Evolutionary conservation across 257 asterid species (phyloP), one percentile per base, ranked within the genome.

Genomic region (Petunia axillaris): DNA sequence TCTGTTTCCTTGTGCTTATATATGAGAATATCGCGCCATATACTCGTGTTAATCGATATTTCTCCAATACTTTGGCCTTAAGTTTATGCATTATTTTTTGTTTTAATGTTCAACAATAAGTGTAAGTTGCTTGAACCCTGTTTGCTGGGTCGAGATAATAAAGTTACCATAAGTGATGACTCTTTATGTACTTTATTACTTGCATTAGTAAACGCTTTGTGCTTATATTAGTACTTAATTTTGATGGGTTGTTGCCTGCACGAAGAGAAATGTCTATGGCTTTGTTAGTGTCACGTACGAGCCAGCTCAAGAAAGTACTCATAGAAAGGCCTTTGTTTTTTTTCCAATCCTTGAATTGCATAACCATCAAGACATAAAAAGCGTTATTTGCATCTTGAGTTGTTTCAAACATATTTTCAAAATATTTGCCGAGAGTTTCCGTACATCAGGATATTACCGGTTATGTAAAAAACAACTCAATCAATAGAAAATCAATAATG

Each of bases 121-220:
- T 67, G 84, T 71, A 81, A 85, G 77, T 64, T 70, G 81, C 83
- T 68, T 62, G 68, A 83, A 82, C 85, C 74, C 77, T 54, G 44
- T 81, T 79, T 81, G 77, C 80, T 83, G 78, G 76, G 80, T 70
- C 5, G 83, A 48, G 81, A 77, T 60, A 84, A 88, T 78, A 85
- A 86, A 83, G 16, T n/a, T 5, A 46, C 40, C 9, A 0, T 38
- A 58, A 77, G 60, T 35, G 6, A 48, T 35, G 60, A 25, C 44
- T 48, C 68, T 36, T 44, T 71, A 41, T 43, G 5, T 71, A 5
- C 77, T 48, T 66, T 48, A 25, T 48, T 5, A 71, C 25, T 71
- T 8, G 43, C 55, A 48, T 48, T 44, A 46, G 77, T 71, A 43
- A 10, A 25, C 43, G 77, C 44, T 46, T 71, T 71, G 35, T 68